phyloP scores from a whole-genome alignment of 208 protist genomes.

The Leishmania major region DNA sequence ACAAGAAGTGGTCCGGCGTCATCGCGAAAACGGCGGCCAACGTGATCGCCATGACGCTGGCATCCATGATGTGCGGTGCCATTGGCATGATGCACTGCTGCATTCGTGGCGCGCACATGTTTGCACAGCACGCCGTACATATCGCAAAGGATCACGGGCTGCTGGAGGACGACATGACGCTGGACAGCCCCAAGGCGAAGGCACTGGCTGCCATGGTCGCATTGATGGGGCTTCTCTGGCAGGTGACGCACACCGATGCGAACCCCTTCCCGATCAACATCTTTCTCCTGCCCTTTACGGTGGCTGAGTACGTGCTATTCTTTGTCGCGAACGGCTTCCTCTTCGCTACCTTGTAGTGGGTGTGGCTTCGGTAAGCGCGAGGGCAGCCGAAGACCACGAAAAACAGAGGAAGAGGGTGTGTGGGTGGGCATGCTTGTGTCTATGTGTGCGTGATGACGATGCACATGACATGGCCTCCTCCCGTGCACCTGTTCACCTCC shows the following conservation, averaged over 20 bases:
- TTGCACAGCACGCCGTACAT: slow-evolving; percentile 40
- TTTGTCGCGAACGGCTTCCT: slow-evolving; percentile 34
- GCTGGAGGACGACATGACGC: slow-evolving; percentile 44
- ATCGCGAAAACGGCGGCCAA: slow-evolving; percentile 36
- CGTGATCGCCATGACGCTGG: slow-evolving; percentile 40
- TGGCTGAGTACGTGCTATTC: slow-evolving; percentile 55
- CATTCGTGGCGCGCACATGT: slow-evolving; percentile 60
- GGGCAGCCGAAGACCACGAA: neutral
- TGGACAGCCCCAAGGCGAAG: slow-evolving; percentile 43
- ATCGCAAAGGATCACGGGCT: slow-evolving; percentile 44
- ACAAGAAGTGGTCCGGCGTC: slow-evolving; percentile 56
- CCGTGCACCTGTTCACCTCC: neutral
- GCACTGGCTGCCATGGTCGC: slow-evolving; percentile 55
- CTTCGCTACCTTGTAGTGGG: slow-evolving; percentile 22
- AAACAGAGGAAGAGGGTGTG: neutral
- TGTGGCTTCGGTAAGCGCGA: neutral
- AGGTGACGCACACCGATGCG: slow-evolving; percentile 47
- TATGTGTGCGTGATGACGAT: neutral
- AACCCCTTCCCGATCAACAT: slow-evolving; percentile 84
- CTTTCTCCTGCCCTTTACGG: slow-evolving; percentile 64
- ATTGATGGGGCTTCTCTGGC: slow-evolving; percentile 74
- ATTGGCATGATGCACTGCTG: slow-evolving; percentile 66
- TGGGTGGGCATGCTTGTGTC: neutral
- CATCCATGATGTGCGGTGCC: slow-evolving; percentile 36
- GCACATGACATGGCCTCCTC: neutral